Conservation (phyloP, 2,329 filamentous ascomycete species). For the Fusarium nanum region DNA sequence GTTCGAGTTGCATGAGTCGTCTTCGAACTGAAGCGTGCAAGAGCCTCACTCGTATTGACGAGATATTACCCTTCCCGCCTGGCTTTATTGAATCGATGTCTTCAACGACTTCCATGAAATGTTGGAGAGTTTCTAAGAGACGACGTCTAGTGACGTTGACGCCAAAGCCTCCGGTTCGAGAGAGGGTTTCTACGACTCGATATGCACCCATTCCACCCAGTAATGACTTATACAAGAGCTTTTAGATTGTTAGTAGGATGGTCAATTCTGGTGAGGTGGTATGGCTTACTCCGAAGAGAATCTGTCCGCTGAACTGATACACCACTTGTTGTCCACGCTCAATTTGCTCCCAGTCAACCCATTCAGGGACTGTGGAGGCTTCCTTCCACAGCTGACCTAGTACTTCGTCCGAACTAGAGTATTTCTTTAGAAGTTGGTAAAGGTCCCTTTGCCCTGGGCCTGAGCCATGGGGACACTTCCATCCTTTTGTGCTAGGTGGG, state of each 20-base stretch:
- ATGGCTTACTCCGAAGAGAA: slow-evolving; percentile 65
- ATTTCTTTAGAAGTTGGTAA: slow-evolving; percentile 70
- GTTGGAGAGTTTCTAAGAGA: slow-evolving; percentile 76
- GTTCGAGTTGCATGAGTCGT: slow-evolving; percentile 68
- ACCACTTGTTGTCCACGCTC: slow-evolving; percentile 80
- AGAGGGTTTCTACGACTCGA: slow-evolving; percentile 78
- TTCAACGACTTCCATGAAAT: slow-evolving; percentile 76
- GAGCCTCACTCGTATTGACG: slow-evolving; percentile 72
- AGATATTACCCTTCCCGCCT: slow-evolving; percentile 69
- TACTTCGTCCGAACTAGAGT: slow-evolving; percentile 67
- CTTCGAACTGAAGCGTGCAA: slow-evolving; percentile 73
- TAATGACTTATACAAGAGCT: slow-evolving; percentile 72
- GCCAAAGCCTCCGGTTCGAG: slow-evolving; percentile 79
- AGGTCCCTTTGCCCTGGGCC: slow-evolving; percentile 63
- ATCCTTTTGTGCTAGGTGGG: slow-evolving; percentile 42
- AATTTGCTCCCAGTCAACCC: slow-evolving; percentile 84
- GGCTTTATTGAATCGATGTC: slow-evolving; percentile 74
- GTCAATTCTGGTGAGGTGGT: neutral
- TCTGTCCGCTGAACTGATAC: slow-evolving; percentile 78
- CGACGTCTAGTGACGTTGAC: slow-evolving; percentile 73
- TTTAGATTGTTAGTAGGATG: slow-evolving; percentile 11
- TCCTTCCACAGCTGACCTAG: slow-evolving; percentile 71
- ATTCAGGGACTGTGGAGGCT: slow-evolving; percentile 74
- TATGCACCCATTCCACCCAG: slow-evolving; percentile 79
- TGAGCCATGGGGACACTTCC: slow-evolving; percentile 47